Conservation (phyloP, 2,329 filamentous ascomycete species). For the Penicillium sp. region DNA sequence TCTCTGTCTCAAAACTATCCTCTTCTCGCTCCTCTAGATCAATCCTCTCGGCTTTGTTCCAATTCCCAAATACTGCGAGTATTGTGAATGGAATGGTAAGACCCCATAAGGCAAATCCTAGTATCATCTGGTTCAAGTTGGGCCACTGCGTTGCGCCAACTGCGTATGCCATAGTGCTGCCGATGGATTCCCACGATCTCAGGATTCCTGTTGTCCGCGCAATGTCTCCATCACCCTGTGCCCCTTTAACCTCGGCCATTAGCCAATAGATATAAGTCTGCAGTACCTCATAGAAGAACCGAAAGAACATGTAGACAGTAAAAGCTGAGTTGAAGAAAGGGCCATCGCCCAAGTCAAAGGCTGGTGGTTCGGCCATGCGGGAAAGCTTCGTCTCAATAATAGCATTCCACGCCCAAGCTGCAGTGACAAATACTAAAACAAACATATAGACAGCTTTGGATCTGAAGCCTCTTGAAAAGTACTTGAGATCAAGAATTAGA, state of each 20-base stretch:
- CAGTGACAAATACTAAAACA: constrained; percentile 50
- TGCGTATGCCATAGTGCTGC: constrained; percentile 37
- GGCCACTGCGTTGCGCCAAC: constrained; percentile 35
- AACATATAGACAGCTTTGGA: constrained; percentile 50
- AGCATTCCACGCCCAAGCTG: constrained; percentile 54
- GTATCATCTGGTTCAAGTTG: constrained; percentile 37
- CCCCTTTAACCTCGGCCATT: constrained; percentile 39
- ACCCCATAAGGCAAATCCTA: constrained; percentile 35
- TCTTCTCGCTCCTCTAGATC: constrained; percentile 7
- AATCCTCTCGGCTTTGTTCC: constrained; percentile 10
- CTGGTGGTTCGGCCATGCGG: constrained; percentile 47
- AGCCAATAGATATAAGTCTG: constrained; percentile 60
- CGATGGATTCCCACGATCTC: constrained; percentile 38
- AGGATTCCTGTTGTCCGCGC: constrained; percentile 37
- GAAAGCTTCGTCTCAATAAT: constrained; percentile 54
- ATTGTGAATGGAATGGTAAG: constrained; percentile 29
- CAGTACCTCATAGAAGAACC: constrained; percentile 58
- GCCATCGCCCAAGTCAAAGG: constrained; percentile 43
- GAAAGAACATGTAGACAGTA: constrained; percentile 53
- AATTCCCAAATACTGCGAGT: constrained; percentile 21
- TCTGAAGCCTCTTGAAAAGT: constrained; percentile 46
- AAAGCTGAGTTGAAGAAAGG: constrained; percentile 42
- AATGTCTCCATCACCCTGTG: constrained; percentile 36
- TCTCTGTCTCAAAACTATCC: constrained; percentile 16
- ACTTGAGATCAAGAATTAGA: constrained; percentile 41